Evolutionary conservation across 2,329 filamentous ascomycete species (phyloP), one percentile per base, ranked within the genome.

Genomic region (Elsinoe ampelina): DNA sequence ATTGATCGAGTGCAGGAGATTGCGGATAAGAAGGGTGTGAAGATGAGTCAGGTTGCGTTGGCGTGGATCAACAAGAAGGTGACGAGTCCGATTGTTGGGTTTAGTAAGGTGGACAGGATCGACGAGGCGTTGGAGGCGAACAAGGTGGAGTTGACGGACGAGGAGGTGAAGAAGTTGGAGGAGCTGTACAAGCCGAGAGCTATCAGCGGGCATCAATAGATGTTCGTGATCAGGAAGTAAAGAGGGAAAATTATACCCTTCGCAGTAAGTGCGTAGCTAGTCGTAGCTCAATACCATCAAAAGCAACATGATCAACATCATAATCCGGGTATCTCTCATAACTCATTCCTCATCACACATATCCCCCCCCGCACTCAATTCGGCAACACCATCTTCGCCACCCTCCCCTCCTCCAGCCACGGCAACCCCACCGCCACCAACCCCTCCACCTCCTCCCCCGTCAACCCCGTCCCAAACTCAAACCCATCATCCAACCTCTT

Each of bases 21-120:
- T 11, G 80, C 82, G 0, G 71, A 75, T 60, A 80, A 81, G 69
- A 76, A 77, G 62, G 75, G 73, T 0, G 74, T 79, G 65, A 80
- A 75, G 61, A 86, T 87, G 78, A 79, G 80, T 47, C 78, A 84
- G 57, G 78, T 87, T 17, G 77, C 81, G 1, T 74, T 84, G 56
- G 83, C 82, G 2, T 87, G 84, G 84, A 58, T 59, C 38, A 60
- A 58, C 51, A 58, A 58, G 45, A 50, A 55, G 17, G 71, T 75
- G 2, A 66, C 73, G 0, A 73, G 71, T 57, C 77, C 77, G 1
- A 79, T 80, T 55, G 73, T 80, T 54, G 77, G 77, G 1, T 77
- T 80, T 61, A 75, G 72, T 45, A 76, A 71, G 51, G 69, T 70
- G 11, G 72, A 70, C 55, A 65, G 77, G 45, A 73, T 80, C 57